These are phyloP conservation scores for Cymodocea nodosa DNA, from an alignment of 116 monocot genomes.

Conservation along the genomic window DNA sequence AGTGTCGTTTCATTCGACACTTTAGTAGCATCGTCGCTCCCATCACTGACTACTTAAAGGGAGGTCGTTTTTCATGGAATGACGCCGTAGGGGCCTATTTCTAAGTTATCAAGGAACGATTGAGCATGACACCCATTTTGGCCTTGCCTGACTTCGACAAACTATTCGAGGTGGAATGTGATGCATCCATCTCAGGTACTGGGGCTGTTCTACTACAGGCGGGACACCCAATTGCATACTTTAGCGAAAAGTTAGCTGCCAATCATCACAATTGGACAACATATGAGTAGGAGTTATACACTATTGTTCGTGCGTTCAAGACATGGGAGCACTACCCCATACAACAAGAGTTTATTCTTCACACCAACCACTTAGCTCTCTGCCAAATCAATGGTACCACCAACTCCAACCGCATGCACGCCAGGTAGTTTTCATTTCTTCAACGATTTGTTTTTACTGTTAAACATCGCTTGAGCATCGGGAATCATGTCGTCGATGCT, in stretches of 20 bases:
- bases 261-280: not conserved
- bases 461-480: not conserved
- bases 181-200: too few relatives aligned
- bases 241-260: slow-evolving; percentile 1
- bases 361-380: slow-evolving; percentile 5
- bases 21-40: not conserved
- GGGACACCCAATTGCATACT: too few relatives aligned
- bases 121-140: not conserved
- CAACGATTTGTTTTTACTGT: not conserved
- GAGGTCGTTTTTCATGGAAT: not conserved
- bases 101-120: not conserved
- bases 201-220: too few relatives aligned
- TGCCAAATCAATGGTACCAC: slow-evolving; percentile 2
- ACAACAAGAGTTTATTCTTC: slow-evolving; percentile 9
- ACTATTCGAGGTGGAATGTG: too few relatives aligned
- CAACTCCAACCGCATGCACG: slow-evolving; percentile 2
- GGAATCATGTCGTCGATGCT: not conserved
- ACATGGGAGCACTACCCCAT: slow-evolving; percentile 12
- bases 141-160: not conserved
- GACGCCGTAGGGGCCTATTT: not conserved
- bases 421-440: not conserved
- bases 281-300: slow-evolving; percentile 12
- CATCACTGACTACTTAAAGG: slow-evolving; percentile 1
- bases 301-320: not conserved
- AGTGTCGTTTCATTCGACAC: not conserved